phyloP scores from a whole-genome alignment of 1,139 yeast genomes.

The Suhomyces atakaporum region DNA sequence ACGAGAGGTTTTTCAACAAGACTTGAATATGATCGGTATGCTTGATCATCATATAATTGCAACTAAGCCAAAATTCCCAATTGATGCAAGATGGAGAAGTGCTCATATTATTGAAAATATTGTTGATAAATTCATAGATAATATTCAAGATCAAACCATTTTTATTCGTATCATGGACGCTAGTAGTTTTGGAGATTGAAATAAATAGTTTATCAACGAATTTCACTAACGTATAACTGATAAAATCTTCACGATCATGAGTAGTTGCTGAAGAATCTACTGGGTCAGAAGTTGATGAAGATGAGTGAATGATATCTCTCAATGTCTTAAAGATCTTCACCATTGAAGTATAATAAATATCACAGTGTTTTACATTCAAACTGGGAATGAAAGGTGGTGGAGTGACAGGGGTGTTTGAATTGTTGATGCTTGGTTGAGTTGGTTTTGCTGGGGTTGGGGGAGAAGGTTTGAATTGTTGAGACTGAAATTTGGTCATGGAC shows the following conservation, averaged over 20 bases:
- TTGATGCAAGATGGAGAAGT: constrained; percentile 35
- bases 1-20: constrained; percentile 62
- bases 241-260: constrained; percentile 7
- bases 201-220: constrained; percentile 38
- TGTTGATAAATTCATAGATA: constrained; percentile 47
- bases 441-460: constrained; percentile 3
- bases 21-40: constrained; percentile 63
- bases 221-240: constrained; percentile 16
- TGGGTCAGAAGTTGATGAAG: constrained; percentile 11
- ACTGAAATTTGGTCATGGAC: constrained; percentile 6
- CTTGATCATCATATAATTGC: constrained; percentile 56
- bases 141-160: constrained; percentile 49
- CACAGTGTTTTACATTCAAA: constrained; percentile 26
- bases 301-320: constrained; percentile 44
- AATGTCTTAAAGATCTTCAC: constrained; percentile 47
- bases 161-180: constrained; percentile 47
- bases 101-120: constrained; percentile 28
- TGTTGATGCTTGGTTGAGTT: not conserved
- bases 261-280: constrained; percentile 1
- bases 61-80: constrained; percentile 79
- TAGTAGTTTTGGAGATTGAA: constrained; percentile 41
- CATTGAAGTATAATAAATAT: constrained; percentile 39
- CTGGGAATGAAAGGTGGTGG: constrained; percentile 15
- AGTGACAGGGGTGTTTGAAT: constrained; percentile 18
- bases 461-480: constrained; percentile 6